phyloP scores from a whole-genome alignment of 768 basidiomycete species.

The Kwoniella shandongensis region DNA sequence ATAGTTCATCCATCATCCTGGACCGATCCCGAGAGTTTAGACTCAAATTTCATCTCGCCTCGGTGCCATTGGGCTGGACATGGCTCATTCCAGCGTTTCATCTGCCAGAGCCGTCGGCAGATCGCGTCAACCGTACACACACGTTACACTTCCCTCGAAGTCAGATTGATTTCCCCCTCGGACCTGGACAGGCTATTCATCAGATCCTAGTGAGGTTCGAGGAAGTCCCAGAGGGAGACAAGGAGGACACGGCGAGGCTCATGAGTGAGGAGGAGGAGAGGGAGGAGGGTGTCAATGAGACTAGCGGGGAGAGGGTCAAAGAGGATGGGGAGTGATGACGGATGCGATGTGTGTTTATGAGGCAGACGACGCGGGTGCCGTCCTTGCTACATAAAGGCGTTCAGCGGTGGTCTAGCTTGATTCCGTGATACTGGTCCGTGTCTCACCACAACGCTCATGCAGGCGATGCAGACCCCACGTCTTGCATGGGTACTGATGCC shows the following conservation, averaged over 20 bases:
- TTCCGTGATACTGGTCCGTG: too few relatives aligned
- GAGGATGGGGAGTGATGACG: conserved; percentile 28
- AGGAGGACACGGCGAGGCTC: conserved; percentile 24
- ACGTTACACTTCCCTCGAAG: conserved; percentile 58
- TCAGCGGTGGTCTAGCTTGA: too few relatives aligned
- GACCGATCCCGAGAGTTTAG: conserved; percentile 29
- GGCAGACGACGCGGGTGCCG: too few relatives aligned
- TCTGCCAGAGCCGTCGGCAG: conserved; percentile 59
- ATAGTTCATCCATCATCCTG: conserved; percentile 19
- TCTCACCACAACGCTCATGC: too few relatives aligned
- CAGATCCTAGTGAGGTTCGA: conserved; percentile 68
- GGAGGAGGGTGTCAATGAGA: conserved; percentile 51
- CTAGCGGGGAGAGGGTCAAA: conserved; percentile 24
- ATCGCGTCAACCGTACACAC: conserved; percentile 10
- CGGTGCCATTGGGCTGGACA: conserved; percentile 79
- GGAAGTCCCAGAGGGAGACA: conserved; percentile 52
- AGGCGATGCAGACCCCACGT: too few relatives aligned
- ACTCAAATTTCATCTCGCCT: conserved; percentile 39
- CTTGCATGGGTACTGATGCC: too few relatives aligned
- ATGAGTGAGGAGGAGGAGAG: conserved; percentile 41
- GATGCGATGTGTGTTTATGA: background rate
- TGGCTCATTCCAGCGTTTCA: conserved; percentile 87
- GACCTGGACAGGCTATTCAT: conserved; percentile 66
- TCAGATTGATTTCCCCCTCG: conserved; percentile 76
- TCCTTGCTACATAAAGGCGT: too few relatives aligned